Evolutionary conservation across 352 stramenopile genomes (phyloP), one percentile per base, ranked within the genome.

Genomic region (Globisporangium iwayamae): DNA sequence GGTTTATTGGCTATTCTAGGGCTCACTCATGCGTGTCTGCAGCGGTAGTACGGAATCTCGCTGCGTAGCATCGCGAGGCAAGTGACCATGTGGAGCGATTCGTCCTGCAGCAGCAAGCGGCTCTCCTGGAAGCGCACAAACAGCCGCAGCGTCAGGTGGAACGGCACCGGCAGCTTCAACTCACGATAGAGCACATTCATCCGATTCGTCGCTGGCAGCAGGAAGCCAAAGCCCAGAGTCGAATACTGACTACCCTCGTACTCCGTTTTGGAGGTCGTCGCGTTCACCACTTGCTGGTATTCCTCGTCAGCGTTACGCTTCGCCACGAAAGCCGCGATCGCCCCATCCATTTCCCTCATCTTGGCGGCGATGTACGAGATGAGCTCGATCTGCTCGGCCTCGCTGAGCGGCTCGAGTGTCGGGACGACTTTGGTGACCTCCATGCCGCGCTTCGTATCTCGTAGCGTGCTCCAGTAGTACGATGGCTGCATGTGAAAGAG

Each of bases 71-170:
- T 83, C 5, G 78, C 71, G 2, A 90, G 66, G 18, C 81, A 90
- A 7, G 75, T 53, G 9, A 83, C 14, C 22, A 90, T 61, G n/a
- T 82, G 73, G 14, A 70, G 60, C 14, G 76, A 83, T 54, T 91
- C 82, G 43, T 75, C 55, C 28, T 68, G 69, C 9, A 87, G 65
- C 47, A 91, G 8, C 39, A 90, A 36, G n/a, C 58, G 63, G 54
- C 76, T 87, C 68, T 91, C 82, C 62, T 89, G 78, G 39, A 87
- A 73, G 0, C 80, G 79, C 32, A 85, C 67, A 16, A 89, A 36
- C 5, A 87, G 51, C 22, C 82, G 76, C 32, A 89, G 45, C 0
- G 71, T 53, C 28, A 91, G 63, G 43, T 91, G 82, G 45, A 89
- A 83, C 34, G 74, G 73, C 32, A 79, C 69, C 0, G 82, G 82